Percentiles rank a stretch among this genome's conserved stretches.
Conservation (phyloP, 2,329 filamentous ascomycete genomes). For the Colletotrichum plurivorum region DNA sequence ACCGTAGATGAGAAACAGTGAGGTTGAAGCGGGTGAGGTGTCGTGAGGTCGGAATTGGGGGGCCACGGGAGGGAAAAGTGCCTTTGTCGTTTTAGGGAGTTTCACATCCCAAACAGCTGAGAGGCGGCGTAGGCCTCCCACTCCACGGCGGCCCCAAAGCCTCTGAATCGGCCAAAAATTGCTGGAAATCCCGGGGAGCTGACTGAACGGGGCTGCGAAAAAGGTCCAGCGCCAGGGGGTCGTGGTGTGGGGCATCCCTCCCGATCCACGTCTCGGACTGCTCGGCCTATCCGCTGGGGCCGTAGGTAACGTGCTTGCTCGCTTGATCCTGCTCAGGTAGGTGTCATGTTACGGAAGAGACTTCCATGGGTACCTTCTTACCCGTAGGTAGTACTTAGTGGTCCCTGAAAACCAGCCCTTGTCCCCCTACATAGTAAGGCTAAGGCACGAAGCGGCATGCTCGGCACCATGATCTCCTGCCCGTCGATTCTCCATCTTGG, state of each 20-base stretch:
- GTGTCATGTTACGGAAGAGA: too few relatives aligned
- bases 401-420: constrained; percentile 26
- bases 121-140: constrained; percentile 26
- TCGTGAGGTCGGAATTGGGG: constrained; percentile 7
- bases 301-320: background rate
- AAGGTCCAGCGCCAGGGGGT: constrained; percentile 12
- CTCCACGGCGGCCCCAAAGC: constrained; percentile 4
- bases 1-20: constrained; percentile 19
- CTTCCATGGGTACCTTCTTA: too few relatives aligned
- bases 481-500: constrained; percentile 11
- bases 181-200: constrained; percentile 20
- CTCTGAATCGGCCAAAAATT: constrained; percentile 23
- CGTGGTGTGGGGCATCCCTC: constrained; percentile 29
- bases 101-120: constrained; percentile 41
- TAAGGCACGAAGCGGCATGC: constrained; percentile 17
- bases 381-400: too few relatives aligned
- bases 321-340: too few relatives aligned
- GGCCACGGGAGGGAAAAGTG: constrained; percentile 14
- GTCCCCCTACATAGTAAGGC: constrained; percentile 10
- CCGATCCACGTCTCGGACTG: constrained; percentile 21
- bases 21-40: constrained; percentile 8
- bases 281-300: constrained; percentile 27
- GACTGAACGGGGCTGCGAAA: constrained; percentile 18
- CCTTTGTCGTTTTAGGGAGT: constrained; percentile 38
- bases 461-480: constrained; percentile 20